Evolutionary conservation across 192 early-diverging fungal genomes (phyloP).

Genomic region (Coemansia sp.): DNA sequence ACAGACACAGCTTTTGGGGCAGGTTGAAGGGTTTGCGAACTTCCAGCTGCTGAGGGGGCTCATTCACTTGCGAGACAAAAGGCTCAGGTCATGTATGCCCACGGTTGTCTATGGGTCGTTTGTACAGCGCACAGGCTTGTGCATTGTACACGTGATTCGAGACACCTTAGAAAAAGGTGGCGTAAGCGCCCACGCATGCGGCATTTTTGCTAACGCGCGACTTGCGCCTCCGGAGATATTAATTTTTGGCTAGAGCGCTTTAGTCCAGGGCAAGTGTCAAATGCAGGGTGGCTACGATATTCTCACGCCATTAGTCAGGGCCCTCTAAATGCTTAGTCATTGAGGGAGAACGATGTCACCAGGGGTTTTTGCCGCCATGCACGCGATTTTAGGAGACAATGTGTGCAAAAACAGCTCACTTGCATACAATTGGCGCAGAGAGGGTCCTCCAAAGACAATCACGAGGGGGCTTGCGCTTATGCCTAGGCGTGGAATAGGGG

Average conservation of each 20-base stretch:
- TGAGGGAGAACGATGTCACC: not conserved
- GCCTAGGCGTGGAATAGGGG: not conserved
- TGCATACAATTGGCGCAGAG: not conserved
- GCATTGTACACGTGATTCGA: not conserved
- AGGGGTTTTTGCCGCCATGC: not conserved
- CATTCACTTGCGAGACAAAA: too few relatives aligned
- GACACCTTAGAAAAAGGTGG: not conserved
- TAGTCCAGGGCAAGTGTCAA: not conserved
- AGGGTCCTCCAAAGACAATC: not conserved
- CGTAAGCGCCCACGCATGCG: not conserved
- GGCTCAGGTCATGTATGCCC: too few relatives aligned
- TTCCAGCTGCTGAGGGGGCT: too few relatives aligned
- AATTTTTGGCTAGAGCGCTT: not conserved
- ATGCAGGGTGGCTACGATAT: not conserved
- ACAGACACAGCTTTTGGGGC: too few relatives aligned
- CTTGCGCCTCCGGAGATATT: not conserved
- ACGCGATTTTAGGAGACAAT: not conserved
- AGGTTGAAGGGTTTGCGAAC: too few relatives aligned
- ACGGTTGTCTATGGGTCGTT: too few relatives aligned
- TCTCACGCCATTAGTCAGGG: not conserved
- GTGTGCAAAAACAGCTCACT: not conserved
- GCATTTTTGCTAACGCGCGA: not conserved
- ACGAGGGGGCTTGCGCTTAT: not conserved
- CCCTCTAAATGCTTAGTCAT: not conserved
- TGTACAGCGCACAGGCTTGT: too few relatives aligned